Evolutionary conservation across 306 rosid genomes (phyloP).

Genomic region (Cicer arietinum): DNA sequence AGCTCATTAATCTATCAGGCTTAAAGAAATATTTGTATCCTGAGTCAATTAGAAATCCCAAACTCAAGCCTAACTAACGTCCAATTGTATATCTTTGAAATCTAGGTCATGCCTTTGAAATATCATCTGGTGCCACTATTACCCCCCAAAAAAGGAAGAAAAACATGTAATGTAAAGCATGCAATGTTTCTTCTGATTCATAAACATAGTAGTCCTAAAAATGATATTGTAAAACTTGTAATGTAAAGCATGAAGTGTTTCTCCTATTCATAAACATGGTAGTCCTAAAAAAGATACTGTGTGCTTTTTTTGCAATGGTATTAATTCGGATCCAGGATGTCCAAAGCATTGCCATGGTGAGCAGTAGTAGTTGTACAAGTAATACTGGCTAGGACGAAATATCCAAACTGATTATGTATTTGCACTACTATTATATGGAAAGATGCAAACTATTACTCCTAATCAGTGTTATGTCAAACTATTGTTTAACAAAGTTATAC

Average conservation of each 20-base stretch:
- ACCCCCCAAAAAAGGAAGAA: not conserved
- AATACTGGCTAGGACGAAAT: too few relatives aligned
- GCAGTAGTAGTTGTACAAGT: too few relatives aligned
- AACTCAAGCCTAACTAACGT: conserved; percentile 37
- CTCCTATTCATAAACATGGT: not conserved
- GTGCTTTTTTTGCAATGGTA: too few relatives aligned
- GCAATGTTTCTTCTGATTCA: not conserved
- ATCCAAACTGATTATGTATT: too few relatives aligned
- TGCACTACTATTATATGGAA: too few relatives aligned
- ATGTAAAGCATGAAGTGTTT: not conserved
- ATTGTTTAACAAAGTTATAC: too few relatives aligned
- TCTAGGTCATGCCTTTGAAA: not conserved
- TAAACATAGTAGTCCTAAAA: conserved; percentile 1
- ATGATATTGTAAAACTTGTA: not conserved
- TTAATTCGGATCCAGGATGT: too few relatives aligned
- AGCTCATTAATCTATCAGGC: conserved; percentile 51
- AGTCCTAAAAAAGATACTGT: conserved; percentile 1
- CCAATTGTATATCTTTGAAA: conserved; percentile 5
- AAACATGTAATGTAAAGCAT: not conserved
- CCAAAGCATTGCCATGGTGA: too few relatives aligned
- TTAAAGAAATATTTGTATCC: conserved; percentile 54
- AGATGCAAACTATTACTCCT: too few relatives aligned
- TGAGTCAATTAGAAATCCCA: conserved; percentile 43
- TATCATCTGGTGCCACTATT: conserved; percentile 12
- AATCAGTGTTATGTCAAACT: too few relatives aligned